A percentile compares a stretch with the other conserved stretches of the same genome.
Evolutionary conservation across 176 grass and related monocot genomes (phyloP).

Genomic region (Leersia perrieri): DNA sequence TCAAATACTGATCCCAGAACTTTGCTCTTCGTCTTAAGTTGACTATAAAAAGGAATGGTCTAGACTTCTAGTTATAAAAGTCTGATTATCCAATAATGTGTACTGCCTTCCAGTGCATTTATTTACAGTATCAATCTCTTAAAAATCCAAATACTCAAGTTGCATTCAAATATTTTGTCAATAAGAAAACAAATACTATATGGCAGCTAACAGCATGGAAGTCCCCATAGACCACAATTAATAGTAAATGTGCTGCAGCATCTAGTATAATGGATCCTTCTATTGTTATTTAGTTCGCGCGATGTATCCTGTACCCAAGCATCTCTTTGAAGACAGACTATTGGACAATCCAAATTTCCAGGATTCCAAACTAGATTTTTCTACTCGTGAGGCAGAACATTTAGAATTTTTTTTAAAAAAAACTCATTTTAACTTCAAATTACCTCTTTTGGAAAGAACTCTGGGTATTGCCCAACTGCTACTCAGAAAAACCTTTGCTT

Average conservation of each 20-base stretch:
- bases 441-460: background rate
- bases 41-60: background rate
- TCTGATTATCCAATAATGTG: background rate
- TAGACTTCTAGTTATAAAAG: background rate
- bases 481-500: background rate
- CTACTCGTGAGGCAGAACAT: background rate
- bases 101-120: background rate
- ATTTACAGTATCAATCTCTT: background rate
- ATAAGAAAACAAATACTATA: background rate
- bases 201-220: background rate
- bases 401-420: conserved; percentile 1
- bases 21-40: background rate
- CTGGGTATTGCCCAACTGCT: background rate
- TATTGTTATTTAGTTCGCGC: background rate
- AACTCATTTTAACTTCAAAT: background rate
- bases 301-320: background rate
- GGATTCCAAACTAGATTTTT: background rate
- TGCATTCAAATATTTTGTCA: background rate
- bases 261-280: conserved; percentile 11
- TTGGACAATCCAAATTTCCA: background rate
- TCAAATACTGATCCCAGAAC: background rate
- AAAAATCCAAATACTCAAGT: conserved; percentile 5
- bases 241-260: background rate
- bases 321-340: conserved; percentile 4
- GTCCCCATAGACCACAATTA: background rate